Evolutionary conservation across 371 early-diverging fungal species (phyloP).

Genomic region (Mortierella sp.): DNA sequence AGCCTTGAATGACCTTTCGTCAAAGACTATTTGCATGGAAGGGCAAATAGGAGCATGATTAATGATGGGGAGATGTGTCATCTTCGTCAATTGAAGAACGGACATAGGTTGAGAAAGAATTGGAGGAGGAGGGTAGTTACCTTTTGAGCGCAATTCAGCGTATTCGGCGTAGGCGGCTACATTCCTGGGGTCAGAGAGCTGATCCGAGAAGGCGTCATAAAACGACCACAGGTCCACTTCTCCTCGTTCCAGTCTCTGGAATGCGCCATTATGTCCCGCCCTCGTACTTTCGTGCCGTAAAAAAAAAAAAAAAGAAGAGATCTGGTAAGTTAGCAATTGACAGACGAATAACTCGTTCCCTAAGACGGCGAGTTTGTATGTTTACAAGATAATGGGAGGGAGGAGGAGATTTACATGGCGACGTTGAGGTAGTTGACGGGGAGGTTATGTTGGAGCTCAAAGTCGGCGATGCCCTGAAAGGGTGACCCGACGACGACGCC

Average conservation of each 20-base stretch:
- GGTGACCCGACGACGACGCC: conserved; percentile 90
- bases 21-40: conserved; percentile 31
- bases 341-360: not conserved
- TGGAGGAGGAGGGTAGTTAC: conserved; percentile 23
- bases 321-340: not conserved
- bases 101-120: not conserved
- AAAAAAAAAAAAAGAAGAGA: not conserved
- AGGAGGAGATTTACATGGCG: conserved; percentile 67
- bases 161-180: conserved; percentile 69
- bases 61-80: conserved; percentile 12
- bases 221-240: conserved; percentile 76
- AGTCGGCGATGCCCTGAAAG: conserved; percentile 80
- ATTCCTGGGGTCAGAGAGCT: conserved; percentile 71
- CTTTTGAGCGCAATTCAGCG: conserved; percentile 62
- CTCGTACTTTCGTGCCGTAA: conserved; percentile 11
- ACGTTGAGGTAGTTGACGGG: conserved; percentile 88
- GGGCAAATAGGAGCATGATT: too few species aligned
- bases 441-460: conserved; percentile 74
- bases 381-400: not conserved
- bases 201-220: conserved; percentile 72
- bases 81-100: not conserved
- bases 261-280: conserved; percentile 33
- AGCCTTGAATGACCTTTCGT: conserved; percentile 55
- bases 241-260: conserved; percentile 80
- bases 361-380: too few species aligned